These are phyloP conservation scores for Hapsidospora chrysogenum DNA, from an alignment of 495 filamentous ascomycete species.

Conservation along the genomic window DNA sequence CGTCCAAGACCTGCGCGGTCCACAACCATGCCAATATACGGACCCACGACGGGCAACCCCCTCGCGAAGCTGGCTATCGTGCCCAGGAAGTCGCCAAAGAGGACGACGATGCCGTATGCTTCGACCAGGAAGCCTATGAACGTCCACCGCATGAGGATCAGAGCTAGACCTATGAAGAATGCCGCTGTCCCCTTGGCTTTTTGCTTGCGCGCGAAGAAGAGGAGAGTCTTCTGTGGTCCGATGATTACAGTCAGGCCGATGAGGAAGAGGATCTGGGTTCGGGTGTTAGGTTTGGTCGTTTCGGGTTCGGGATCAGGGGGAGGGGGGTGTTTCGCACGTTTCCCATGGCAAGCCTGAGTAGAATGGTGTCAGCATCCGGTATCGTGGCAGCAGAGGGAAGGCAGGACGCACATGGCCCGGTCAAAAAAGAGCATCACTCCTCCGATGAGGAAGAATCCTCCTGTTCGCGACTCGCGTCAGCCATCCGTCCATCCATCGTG, in stretches of 20 bases:
- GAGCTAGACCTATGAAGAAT: conserved; percentile 65
- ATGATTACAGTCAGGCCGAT: conserved; percentile 90
- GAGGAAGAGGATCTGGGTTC: conserved; percentile 75
- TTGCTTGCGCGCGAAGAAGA: conserved; percentile 86
- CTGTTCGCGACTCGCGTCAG: conserved; percentile 23
- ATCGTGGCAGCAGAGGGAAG: neutral
- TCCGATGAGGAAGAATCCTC: conserved; percentile 82
- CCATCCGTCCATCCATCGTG: conserved; percentile 2
- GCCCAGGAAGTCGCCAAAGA: conserved; percentile 93
- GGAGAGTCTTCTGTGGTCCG: conserved; percentile 73
- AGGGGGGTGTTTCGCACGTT: conserved; percentile 35
- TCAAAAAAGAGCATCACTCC: conserved; percentile 96
- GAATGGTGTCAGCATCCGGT: conserved; percentile 1
- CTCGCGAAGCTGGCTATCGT: conserved; percentile 77
- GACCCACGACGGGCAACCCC: conserved; percentile 71
- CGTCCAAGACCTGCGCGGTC: conserved; percentile 45
- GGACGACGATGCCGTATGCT: conserved; percentile 76
- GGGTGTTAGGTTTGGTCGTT: neutral
- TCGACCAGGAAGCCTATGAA: conserved; percentile 81
- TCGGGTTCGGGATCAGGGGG: neutral
- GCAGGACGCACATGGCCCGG: conserved; percentile 57
- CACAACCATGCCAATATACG: conserved; percentile 54
- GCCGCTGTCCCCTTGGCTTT: conserved; percentile 85
- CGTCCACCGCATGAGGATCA: conserved; percentile 81
- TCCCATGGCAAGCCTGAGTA: conserved; percentile 67